Base-by-base conservation (phyloP, 2,329 filamentous ascomycete genomes). In the Arthrinium phaeospermum region DNA sequence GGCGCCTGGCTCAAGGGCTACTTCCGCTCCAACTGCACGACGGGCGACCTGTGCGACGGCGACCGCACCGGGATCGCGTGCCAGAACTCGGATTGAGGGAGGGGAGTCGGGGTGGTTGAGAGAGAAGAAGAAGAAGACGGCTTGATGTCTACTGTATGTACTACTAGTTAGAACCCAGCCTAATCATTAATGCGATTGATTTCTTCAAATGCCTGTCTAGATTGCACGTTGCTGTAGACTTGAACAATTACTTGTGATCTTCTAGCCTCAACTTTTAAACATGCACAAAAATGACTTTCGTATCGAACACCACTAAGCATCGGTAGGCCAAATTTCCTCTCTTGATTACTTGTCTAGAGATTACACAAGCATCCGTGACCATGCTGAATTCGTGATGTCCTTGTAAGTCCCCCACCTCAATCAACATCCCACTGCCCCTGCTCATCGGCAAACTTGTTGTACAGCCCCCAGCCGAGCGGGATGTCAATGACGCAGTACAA, bases 1-100 rank as follows among this genome's bases (percentile, higher is more conserved):
- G 19, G 34, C 57, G 34, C 8, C 57, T 64, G 57, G 57, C 57
- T 64, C 30, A 64, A 64, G 19, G 57, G 57, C 57, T 64, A 64
- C 34, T 64, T n/a, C 57, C 57, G 57, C 7, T 41, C 57, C 57
- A 64, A 41, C 57, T 64, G 57, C 57, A n/a, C 34, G 57, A 64
- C 57, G 57, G 57, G 57, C 19, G 57, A 64, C 10, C 8, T 64
- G 8, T 64, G 57, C 10, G 22, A 64, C 30, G 57, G 57, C 19
- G 57, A 64, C 30, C 57, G 57, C 3, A 64, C 57, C 19, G 34
- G 34, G 1, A 12, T 64, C 10, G 8, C 19, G 19, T 64, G 57
- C 34, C 13, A 4, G 8, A 37, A 61, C 4, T 16, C 8, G 22
- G 30, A 8, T 5, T 37, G 14, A 16, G 27, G 27, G 27, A 30